Evolutionary conservation across 768 basidiomycete species (phyloP).

Genomic region (Russula dissimulans): DNA sequence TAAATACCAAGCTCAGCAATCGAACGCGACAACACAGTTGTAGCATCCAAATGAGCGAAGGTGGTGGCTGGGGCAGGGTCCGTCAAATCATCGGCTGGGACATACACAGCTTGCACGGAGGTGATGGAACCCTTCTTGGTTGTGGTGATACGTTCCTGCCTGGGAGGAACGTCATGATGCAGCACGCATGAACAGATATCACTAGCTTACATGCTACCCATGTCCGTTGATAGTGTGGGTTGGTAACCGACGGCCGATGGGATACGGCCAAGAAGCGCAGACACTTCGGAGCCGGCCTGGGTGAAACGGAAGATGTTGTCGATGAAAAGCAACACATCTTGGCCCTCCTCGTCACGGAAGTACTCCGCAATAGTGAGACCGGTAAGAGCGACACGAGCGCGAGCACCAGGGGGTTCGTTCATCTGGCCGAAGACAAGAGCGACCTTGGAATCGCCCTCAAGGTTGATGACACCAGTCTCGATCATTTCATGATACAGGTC

Average conservation of each 20-base stretch:
- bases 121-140: constrained; percentile 99
- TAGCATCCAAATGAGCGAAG: constrained; percentile 99
- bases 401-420: constrained; percentile 99
- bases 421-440: constrained; percentile 99
- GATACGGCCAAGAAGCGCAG: constrained; percentile 99
- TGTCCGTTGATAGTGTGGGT: constrained; percentile 98
- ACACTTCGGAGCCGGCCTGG: constrained; percentile 99
- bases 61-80: constrained; percentile 99
- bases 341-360: constrained; percentile 99
- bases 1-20: constrained; percentile 99
- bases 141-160: constrained; percentile 99
- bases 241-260: constrained; percentile 99
- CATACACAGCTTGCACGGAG: constrained; percentile 99
- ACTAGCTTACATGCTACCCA: constrained; percentile 90
- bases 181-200: constrained; percentile 9
- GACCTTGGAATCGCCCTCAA: constrained; percentile 99
- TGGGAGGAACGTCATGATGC: constrained; percentile 23
- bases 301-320: constrained; percentile 99
- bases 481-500: constrained; percentile 99
- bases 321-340: constrained; percentile 99
- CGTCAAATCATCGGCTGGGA: constrained; percentile 99
- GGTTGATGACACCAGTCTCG: constrained; percentile 99
- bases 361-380: constrained; percentile 99
- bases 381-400: constrained; percentile 99
- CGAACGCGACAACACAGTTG: constrained; percentile 97